Evolutionary conservation across 2,329 filamentous ascomycete genomes (phyloP).

Genomic region (Penicillium sp.): DNA sequence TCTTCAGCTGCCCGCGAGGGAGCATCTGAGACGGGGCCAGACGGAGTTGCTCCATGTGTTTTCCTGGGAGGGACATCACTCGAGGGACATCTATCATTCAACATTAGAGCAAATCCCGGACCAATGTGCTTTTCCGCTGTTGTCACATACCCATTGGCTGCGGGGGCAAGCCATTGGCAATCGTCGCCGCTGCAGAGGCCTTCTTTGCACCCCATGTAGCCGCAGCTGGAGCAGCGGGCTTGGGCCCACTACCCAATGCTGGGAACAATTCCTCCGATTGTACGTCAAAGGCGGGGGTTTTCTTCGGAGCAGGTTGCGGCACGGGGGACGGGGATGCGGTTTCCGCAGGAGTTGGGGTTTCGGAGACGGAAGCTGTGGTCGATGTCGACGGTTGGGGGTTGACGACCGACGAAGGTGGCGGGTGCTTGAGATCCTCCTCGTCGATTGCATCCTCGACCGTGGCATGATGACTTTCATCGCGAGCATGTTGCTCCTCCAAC

Average conservation of each 20-base stretch:
- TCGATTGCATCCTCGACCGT: conserved; percentile 77
- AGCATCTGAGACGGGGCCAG: conserved; percentile 71
- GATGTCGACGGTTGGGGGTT: conserved; percentile 29
- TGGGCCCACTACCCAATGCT: conserved; percentile 68
- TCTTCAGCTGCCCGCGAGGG: conserved; percentile 71
- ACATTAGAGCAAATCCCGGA: background rate
- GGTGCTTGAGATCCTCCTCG: conserved; percentile 63
- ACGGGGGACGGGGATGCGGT: conserved; percentile 35
- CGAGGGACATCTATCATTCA: conserved; percentile 39
- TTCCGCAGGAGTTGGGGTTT: conserved; percentile 23
- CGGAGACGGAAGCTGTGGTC: conserved; percentile 12
- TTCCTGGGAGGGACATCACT: conserved; percentile 71
- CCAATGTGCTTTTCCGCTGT: conserved; percentile 6
- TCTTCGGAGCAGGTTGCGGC: conserved; percentile 38
- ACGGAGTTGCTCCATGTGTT: conserved; percentile 68
- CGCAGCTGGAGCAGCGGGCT: conserved; percentile 57
- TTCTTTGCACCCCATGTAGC: conserved; percentile 72
- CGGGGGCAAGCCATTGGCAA: conserved; percentile 43
- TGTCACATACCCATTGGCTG: conserved; percentile 55
- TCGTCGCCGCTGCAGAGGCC: conserved; percentile 34
- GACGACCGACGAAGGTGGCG: conserved; percentile 46
- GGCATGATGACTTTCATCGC: conserved; percentile 52
- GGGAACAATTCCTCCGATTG: conserved; percentile 89
- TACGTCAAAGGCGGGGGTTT: conserved; percentile 61
- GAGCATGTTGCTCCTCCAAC: conserved; percentile 50